Percentiles rank a stretch among this genome's conserved stretches.
Conservation (phyloP, 208 protist genomes). For the Leishmania guyanensis region DNA sequence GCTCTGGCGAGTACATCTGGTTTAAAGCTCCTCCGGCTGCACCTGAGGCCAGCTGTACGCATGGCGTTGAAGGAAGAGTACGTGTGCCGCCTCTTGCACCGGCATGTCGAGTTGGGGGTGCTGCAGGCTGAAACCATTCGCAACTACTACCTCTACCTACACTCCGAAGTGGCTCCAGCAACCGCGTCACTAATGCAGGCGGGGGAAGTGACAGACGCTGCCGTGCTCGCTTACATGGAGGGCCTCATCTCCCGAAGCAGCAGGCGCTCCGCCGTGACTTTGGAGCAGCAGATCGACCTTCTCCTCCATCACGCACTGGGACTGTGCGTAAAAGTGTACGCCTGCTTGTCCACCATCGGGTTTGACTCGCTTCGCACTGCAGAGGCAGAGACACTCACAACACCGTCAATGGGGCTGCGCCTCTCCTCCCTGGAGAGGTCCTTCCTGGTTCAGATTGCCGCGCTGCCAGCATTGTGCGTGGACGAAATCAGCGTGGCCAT, state of each 20-base stretch:
- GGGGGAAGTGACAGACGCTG: constrained; percentile 11
- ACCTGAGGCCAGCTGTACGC: constrained; percentile 27
- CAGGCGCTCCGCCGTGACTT: constrained; percentile 5
- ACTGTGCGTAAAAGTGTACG: constrained; percentile 65
- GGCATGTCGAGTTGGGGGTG: constrained; percentile 20
- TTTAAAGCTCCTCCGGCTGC: constrained; percentile 36
- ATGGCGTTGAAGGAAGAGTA: constrained; percentile 38
- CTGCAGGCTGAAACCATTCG: constrained; percentile 32
- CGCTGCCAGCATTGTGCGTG: constrained; percentile 67
- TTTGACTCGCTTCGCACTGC: constrained; percentile 39
- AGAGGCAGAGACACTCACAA: constrained; percentile 7
- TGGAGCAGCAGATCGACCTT: constrained; percentile 29
- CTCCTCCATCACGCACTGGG: constrained; percentile 43
- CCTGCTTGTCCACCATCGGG: constrained; percentile 57
- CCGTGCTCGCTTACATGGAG: constrained; percentile 30
- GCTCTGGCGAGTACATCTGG: constrained; percentile 7
- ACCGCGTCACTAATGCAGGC: background rate
- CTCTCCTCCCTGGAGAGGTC: constrained; percentile 63
- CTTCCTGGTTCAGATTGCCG: constrained; percentile 58
- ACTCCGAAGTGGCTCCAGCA: background rate
- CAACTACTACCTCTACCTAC: constrained; percentile 35
- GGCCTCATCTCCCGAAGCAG: constrained; percentile 9
- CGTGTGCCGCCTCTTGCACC: constrained; percentile 38
- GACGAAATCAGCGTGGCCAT: constrained; percentile 82
- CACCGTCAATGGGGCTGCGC: constrained; percentile 26